Conservation (phyloP, 345 rosid genomes). For the Adansonia digitata region DNA sequence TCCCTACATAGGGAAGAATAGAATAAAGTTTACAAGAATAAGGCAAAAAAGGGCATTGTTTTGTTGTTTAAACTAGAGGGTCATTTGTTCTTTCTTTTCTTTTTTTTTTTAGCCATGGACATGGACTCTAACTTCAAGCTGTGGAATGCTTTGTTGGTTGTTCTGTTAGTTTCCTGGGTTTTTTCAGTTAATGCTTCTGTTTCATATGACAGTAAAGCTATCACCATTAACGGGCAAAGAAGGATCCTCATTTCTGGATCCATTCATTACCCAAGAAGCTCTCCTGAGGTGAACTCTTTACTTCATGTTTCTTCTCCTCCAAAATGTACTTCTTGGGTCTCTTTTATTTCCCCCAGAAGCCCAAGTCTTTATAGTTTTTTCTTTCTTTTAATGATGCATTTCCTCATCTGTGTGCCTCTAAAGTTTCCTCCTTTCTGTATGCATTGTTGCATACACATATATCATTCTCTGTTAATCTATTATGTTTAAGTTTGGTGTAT, state of each 20-base stretch:
- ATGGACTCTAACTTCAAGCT: slow-evolving; percentile 42
- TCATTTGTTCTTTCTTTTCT: slow-evolving; percentile 1
- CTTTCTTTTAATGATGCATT: not conserved
- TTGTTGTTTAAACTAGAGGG: slow-evolving; percentile 23
- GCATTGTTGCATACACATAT: not conserved
- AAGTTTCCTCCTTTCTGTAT: slow-evolving; percentile 1
- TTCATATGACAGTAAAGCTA: slow-evolving; percentile 75
- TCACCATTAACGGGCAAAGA: slow-evolving; percentile 80
- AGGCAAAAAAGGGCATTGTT: slow-evolving; percentile 27
- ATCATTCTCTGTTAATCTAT: not conserved
- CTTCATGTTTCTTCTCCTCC: slow-evolving; percentile 9
- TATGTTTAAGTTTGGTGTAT: not conserved
- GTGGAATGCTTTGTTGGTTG: slow-evolving; percentile 39
- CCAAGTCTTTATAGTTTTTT: not conserved
- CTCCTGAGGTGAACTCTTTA: slow-evolving; percentile 68
- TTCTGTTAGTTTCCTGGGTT: slow-evolving; percentile 33
- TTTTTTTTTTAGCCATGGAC: slow-evolving; percentile 3
- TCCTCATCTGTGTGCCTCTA: slow-evolving; percentile 17
- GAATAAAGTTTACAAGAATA: slow-evolving; percentile 38
- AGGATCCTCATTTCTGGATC: slow-evolving; percentile 96
- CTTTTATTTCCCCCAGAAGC: slow-evolving; percentile 15
- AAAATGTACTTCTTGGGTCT: slow-evolving; percentile 25
- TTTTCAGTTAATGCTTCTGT: slow-evolving; percentile 61
- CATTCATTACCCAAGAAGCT: slow-evolving; percentile 96
- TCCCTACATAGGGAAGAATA: slow-evolving; percentile 22